A percentile compares a stretch with the other conserved stretches of the same genome.
Conservation (phyloP, 345 rosid species). For the Melastoma malabathricum region DNA sequence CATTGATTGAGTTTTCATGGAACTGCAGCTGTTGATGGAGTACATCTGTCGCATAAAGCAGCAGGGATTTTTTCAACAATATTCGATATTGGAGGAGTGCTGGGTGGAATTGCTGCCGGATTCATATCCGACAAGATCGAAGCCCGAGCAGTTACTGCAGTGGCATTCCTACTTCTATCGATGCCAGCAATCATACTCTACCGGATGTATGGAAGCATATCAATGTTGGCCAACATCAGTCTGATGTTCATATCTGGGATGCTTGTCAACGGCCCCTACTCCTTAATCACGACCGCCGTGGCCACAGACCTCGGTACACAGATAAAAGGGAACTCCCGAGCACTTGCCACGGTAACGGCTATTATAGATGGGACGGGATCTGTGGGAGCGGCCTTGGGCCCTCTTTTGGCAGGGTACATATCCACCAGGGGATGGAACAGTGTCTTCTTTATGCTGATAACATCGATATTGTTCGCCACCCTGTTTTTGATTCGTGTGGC, state of each 20-base stretch:
- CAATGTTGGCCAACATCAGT: slow-evolving; percentile 39
- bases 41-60: slow-evolving; percentile 61
- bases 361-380: slow-evolving; percentile 96
- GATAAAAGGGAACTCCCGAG: slow-evolving; percentile 67
- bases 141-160: slow-evolving; percentile 71
- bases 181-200: slow-evolving; percentile 59
- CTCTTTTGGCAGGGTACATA: slow-evolving; percentile 72
- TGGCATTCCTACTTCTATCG: slow-evolving; percentile 52
- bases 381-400: slow-evolving; percentile 85
- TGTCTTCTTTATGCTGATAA: slow-evolving; percentile 65
- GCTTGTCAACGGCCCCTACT: slow-evolving; percentile 78
- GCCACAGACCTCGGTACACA: slow-evolving; percentile 97
- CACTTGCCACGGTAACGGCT: slow-evolving; percentile 81
- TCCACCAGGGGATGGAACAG: slow-evolving; percentile 78
- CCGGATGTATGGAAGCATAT: slow-evolving; percentile 51
- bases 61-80: slow-evolving; percentile 78
- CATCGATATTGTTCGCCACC: slow-evolving; percentile 38
- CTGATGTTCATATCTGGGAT: slow-evolving; percentile 71
- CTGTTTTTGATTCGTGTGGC: slow-evolving; percentile 52
- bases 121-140: slow-evolving; percentile 59
- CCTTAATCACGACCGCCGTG: slow-evolving; percentile 87
- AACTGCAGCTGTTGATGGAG: slow-evolving; percentile 69
- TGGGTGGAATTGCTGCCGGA: slow-evolving; percentile 73
- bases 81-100: slow-evolving; percentile 76
- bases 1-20: slow-evolving; percentile 8